Evolutionary conservation across 108 stramenopile genomes (phyloP), one percentile per base, ranked within the genome.

Genomic region (Poteriospumella lacustris): DNA sequence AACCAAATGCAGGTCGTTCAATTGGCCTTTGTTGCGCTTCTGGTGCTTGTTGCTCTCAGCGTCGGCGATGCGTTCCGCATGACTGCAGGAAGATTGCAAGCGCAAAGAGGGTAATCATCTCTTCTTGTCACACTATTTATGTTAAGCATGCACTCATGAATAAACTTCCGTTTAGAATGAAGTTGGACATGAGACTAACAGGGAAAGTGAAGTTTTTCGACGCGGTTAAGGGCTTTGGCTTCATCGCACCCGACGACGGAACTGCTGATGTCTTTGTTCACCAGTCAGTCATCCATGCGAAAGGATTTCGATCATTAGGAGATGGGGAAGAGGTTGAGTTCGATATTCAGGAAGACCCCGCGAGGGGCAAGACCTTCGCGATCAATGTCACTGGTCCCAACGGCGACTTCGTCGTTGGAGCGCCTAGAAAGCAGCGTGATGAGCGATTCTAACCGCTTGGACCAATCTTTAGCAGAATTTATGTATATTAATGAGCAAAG

Each of bases 351-450:
- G 68, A 70, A 39, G 88, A 89, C 56, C 15, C 58, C 38, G 5
- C 9, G 31, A 79, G 60, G 31, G 89, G 91, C 42, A 79, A 83
- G 26, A 69, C 68, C 72, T 90, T 89, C 78, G 93, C 93, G 26
- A 58, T 85, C 33, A 85, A 90, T 75, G 93, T 94, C 43, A 94
- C 92, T n/a, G 93, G 93, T 43, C 93, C 93, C 0, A 88, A 89
- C 82, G 93, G 93, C 36, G 89, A 77, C 47, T 87, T 85, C 80
- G 93, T 94, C 0, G 82, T 91, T 75, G 91, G 91, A 5, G 89
- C 89, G 36, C 88, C 87, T 39, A 26, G 60, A 24, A 19, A 56
- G 52, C 52, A n/a, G n/a, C n/a, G n/a, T n/a, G n/a, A n/a, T n/a
- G n/a, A n/a, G n/a, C n/a, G n/a, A n/a, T n/a, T n/a, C n/a, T n/a